These are phyloP conservation scores for Cercospora janseana DNA, from an alignment of 2,329 filamentous ascomycete species.

Conservation along the genomic window DNA sequence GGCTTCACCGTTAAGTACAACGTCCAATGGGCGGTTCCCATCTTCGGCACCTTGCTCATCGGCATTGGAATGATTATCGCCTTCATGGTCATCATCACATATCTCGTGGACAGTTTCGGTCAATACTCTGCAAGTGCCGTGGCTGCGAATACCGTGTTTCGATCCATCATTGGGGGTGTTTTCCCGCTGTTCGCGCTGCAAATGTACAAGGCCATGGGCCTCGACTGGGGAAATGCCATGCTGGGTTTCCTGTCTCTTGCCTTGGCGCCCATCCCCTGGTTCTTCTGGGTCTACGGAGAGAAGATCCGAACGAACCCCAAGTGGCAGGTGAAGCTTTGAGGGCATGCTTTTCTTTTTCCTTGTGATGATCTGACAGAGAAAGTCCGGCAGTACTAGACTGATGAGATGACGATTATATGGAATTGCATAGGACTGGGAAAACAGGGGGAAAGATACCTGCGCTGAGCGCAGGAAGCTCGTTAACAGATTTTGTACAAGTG, in stretches of 20 bases:
- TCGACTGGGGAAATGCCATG: constrained; percentile 60
- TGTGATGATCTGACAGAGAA: no score
- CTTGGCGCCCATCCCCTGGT: constrained; percentile 46
- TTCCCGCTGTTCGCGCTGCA: constrained; percentile 56
- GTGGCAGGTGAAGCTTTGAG: constrained; percentile 26
- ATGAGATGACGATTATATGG: no score
- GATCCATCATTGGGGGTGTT: constrained; percentile 56
- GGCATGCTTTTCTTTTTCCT: no score
- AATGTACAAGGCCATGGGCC: constrained; percentile 59
- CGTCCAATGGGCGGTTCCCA: constrained; percentile 27
- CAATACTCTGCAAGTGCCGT: constrained; percentile 62
- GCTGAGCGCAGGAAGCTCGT: neutral
- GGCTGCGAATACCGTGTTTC: constrained; percentile 62
- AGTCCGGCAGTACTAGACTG: no score
- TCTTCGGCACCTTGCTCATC: constrained; percentile 32
- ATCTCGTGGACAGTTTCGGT: constrained; percentile 63
- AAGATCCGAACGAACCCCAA: constrained; percentile 35
- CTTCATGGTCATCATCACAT: constrained; percentile 47
- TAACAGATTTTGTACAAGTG: no score
- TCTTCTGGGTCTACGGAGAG: constrained; percentile 50
- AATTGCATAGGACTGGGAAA: no score
- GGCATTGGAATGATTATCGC: constrained; percentile 31
- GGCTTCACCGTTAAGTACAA: constrained; percentile 27
- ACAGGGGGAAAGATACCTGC: neutral
- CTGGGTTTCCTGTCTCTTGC: constrained; percentile 53